A percentile compares a stretch with the other conserved stretches of the same genome.
Conservation (phyloP, 2,329 filamentous ascomycete species). For the Xylariomycetidae sp. region DNA sequence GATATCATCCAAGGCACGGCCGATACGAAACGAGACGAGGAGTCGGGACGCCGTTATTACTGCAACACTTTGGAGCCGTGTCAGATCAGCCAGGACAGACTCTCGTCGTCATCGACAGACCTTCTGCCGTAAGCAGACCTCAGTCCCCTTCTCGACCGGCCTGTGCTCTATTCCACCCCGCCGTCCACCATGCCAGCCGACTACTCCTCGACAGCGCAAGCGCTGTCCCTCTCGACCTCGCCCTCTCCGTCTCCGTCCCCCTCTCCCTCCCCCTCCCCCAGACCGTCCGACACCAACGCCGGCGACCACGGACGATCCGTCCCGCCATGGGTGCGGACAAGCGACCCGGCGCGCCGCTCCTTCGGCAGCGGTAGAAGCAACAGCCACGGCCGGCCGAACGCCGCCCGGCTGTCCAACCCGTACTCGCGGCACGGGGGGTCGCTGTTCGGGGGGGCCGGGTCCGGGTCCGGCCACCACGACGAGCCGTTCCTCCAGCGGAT, state of each 20-base stretch:
- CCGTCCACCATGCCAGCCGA: constrained; percentile 45
- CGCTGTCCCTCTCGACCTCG: constrained; percentile 37
- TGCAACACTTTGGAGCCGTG: too few species aligned
- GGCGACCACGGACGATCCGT: constrained; percentile 33
- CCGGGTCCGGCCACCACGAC: constrained; percentile 9
- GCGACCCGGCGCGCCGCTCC: constrained; percentile 1
- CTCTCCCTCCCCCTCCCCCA: constrained; percentile 23
- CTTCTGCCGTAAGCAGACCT: too few species aligned
- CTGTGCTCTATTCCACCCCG: too few species aligned
- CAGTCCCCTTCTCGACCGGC: too few species aligned
- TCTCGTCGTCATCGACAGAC: too few species aligned
- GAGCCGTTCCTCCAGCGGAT: constrained; percentile 32
- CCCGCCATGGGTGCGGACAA: constrained; percentile 37
- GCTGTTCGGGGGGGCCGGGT: constrained; percentile 4
- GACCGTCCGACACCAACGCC: too few species aligned
- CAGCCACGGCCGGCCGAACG: constrained; percentile 10
- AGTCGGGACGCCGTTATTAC: too few species aligned
- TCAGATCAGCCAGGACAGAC: not conserved
- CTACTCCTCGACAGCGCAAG: constrained; percentile 43
- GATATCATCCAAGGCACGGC: too few species aligned
- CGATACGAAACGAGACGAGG: too few species aligned
- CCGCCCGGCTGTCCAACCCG: constrained; percentile 37
- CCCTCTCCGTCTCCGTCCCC: constrained; percentile 23
- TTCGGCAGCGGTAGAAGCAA: constrained; percentile 2
- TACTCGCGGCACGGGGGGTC: constrained; percentile 24